Base-by-base conservation (phyloP, 75 land plant species). In the Pinus albicaulis region DNA sequence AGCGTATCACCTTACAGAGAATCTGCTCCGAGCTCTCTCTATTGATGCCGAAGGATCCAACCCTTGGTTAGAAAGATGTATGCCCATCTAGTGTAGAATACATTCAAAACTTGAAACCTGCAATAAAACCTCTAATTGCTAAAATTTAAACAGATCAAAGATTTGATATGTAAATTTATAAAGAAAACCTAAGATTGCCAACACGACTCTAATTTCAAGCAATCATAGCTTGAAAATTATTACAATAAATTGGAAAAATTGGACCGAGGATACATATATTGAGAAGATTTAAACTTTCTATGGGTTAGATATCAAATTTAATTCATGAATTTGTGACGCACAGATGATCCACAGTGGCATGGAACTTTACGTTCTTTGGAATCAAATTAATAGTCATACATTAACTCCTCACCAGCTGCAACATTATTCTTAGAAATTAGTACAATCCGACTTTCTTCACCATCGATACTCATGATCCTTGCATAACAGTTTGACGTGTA, bases 401-500 rank as follows among this genome's bases (percentile, higher is more conserved):
- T 97, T 62, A 97, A 80, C 73, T 97, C 99, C 41, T 89, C 88
- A 13, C 95, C 98, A 70, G 91, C 93, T 71, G 82, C 55, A 7
- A 97, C 91, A 75, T 89, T 79, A 44, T 81, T 84, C 77, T 91
- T 89, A 22, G 99, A 95, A 74, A 97, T 97, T 22, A 97, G 90
- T 56, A 97, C 95, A 72, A 97, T 90, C 26, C 87, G 90, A 77
- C 90, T 86, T 74, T 94, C 88, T 24, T 86, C 92, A 59, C 83
- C 86, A 48, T 95, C 92, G 17, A 91, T 86, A 44, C 84, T 87
- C 92, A 94, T 86, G 55, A 97, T 97, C 74, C 98, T 89, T 34
- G 98, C 99, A 81, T 86, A 97, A 79, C 98, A 94, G 73, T 91
- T 96, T 10, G 99, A 98, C 80, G 68, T 88, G 78, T 95, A 97